Evolutionary conservation across 1,139 yeast genomes (phyloP), one percentile per base, ranked within the genome.

Genomic region (Blastobotrys serpentis): DNA sequence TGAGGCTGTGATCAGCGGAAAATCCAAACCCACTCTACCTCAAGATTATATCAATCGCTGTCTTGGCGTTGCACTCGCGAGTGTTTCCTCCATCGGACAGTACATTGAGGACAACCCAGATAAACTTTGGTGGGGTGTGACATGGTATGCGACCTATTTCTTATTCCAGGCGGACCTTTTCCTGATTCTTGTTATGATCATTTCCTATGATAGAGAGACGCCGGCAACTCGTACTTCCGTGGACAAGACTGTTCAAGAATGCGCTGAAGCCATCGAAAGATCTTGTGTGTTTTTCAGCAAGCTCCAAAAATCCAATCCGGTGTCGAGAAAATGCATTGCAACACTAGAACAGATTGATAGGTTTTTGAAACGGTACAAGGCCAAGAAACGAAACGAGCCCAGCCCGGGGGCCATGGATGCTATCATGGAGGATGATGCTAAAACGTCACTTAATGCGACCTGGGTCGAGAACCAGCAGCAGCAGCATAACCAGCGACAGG

Each of bases 141-240:
- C 54, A 1, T 51, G 54, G 54, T 51, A 51, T 39, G 54, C 50
- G n/a, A 47, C 50, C 2, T 51, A 46, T 29, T 46, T 46, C 36
- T 23, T 49, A 8, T 43, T 49, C 38, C 54, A 51, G 37, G 44
- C 54, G 2, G 46, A 46, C 25, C 32, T 50, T 30, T 42, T 47
- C 19, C 39, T 50, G n/a, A 43, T 47, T 16, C 43, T 47, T 2
- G 43, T 44, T 10, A 43, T 47, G 21, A 37, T 47, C 43, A 43
- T 47, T 13, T 19, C 33, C 13, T 43, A 42, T 22, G 43, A 37
- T 16, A 10, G 36, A n/a, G 43, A 38, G 6, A n/a, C 30, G 2
- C n/a, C 34, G 14, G 29, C 16, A 2, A 30, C 23, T 7, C 18
- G 21, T 6, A 30, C 4, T 3, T 19, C 23, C 29, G 19, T 16